Conservation (phyloP, 441 rosid species). For the Gossypium davidsonii region DNA sequence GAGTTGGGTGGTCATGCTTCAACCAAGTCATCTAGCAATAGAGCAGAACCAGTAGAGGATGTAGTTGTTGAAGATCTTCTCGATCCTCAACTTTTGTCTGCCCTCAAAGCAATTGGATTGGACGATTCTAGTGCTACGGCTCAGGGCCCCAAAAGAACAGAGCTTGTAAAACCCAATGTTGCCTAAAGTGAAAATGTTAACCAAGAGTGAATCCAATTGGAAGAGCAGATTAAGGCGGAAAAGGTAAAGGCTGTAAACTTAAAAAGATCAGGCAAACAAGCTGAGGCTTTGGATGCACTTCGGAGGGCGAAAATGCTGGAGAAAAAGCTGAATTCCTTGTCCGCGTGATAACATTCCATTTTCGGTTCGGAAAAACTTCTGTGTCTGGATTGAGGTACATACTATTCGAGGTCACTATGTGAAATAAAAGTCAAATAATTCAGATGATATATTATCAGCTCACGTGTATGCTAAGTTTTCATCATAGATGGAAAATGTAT, state of each 20-base stretch:
- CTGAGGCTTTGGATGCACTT: conserved; percentile 83
- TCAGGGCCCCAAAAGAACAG: conserved; percentile 29
- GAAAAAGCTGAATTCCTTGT: conserved; percentile 59
- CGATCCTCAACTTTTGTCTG: conserved; percentile 84
- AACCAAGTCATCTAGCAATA: conserved; percentile 23
- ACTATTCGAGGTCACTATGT: neutral
- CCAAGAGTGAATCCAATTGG: conserved; percentile 57
- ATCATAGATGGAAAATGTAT: neutral
- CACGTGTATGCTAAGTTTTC: neutral
- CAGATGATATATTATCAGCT: neutral
- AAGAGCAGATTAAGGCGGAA: conserved; percentile 73
- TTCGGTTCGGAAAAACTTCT: neutral
- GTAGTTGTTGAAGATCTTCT: conserved; percentile 78
- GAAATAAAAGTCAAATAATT: conserved; percentile 1
- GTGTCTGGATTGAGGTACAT: neutral
- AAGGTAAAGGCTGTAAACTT: conserved; percentile 74
- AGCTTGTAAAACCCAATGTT: conserved; percentile 25
- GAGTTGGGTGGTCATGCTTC: conserved; percentile 39
- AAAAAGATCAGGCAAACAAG: conserved; percentile 87
- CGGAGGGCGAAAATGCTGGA: conserved; percentile 66
- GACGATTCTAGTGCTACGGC: conserved; percentile 29
- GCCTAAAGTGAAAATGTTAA: conserved; percentile 28
- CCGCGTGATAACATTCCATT: conserved; percentile 4
- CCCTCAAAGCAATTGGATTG: conserved; percentile 68
- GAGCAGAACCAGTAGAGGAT: conserved; percentile 31